Evolutionary conservation across 192 early-diverging fungal genomes (phyloP), one percentile per base, ranked within the genome.

Genomic region (Physocladia obscura): DNA sequence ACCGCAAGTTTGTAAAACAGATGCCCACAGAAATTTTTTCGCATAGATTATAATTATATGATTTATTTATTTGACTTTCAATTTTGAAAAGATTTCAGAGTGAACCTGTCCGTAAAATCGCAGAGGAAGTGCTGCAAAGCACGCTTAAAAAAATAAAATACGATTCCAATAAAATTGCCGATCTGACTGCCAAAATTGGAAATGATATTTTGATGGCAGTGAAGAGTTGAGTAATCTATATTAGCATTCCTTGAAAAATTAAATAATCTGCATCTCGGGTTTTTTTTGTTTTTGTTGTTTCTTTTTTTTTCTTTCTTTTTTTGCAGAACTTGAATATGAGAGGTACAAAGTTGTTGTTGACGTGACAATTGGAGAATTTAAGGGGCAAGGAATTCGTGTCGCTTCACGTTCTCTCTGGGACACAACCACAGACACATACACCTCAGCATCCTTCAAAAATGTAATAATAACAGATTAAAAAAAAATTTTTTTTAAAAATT

Each of bases 321-420:
- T 27, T 34, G 31, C 72, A 87, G 86, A 84, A 65, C 75, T 87
- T 4, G 78, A 81, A 2, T 82, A 72, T 50, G 81, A 83, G 8
- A 65, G 86, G 17, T 86, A 84, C 82, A 87, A 87, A 62, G 68
- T 80, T 50, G 79, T 87, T 5, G 82, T 84, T 24, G 80, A 87
- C 30, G 80, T 87, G 4, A 71, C 74, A 3, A 79, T 86, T 27
- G 81, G 83, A 21, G 86, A 86, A 58, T 87, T 86, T 62, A 87
- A 83, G 39, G 86, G 84, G 0, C 86, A 87, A 52, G 84, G 86
- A 26, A 81, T 87, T 44, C 74, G 80, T 19, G 75, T 80, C 2
- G 82, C 86, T 15, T 81, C 78, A 6, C 47, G 86, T 6, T 70
- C 72, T 19, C 61, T 87, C 4, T 86, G 82, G 84, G 84, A 87